phyloP scores from a whole-genome alignment of 768 basidiomycete genomes.

The Tremella fuciformis region DNA sequence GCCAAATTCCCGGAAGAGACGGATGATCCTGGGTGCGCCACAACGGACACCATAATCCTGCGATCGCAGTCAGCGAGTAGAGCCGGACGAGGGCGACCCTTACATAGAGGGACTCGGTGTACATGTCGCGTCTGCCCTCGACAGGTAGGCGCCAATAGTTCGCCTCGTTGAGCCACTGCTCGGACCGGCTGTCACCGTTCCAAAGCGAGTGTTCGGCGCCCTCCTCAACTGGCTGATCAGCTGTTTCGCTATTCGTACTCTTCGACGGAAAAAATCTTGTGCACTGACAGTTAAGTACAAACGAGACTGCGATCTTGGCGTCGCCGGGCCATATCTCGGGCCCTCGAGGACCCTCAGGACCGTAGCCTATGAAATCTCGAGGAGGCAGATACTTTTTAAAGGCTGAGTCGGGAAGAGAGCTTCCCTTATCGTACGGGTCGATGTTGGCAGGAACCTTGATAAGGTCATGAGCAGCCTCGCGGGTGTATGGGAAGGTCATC shows the following conservation, averaged over 20 bases:
- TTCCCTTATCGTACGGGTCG: too few relatives aligned
- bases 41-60: slow-evolving; percentile 19
- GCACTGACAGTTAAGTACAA: slow-evolving; percentile 10
- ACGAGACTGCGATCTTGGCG: slow-evolving; percentile 23
- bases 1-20: slow-evolving; percentile 13
- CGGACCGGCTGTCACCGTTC: slow-evolving; percentile 6
- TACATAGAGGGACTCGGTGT: slow-evolving; percentile 18
- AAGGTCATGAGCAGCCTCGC: too few relatives aligned
- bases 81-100: not conserved
- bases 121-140: slow-evolving; percentile 16
- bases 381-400: not conserved
- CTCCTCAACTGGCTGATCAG: slow-evolving; percentile 8
- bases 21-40: slow-evolving; percentile 14
- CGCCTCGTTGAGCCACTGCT: too few relatives aligned
- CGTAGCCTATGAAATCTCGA: slow-evolving; percentile 21
- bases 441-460: too few relatives aligned
- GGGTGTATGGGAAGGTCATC: slow-evolving; percentile 11
- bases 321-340: too few relatives aligned
- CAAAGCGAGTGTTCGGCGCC: not conserved
- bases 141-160: slow-evolving; percentile 15
- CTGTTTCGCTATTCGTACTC: too few relatives aligned
- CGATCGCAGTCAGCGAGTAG: not conserved
- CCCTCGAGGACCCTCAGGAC: slow-evolving; percentile 23
- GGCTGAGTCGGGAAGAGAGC: too few relatives aligned
- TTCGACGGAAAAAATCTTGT: too few relatives aligned